Evolutionary conservation across 192 early-diverging fungal species (phyloP).

Genomic region (Entrophospora sp.): DNA sequence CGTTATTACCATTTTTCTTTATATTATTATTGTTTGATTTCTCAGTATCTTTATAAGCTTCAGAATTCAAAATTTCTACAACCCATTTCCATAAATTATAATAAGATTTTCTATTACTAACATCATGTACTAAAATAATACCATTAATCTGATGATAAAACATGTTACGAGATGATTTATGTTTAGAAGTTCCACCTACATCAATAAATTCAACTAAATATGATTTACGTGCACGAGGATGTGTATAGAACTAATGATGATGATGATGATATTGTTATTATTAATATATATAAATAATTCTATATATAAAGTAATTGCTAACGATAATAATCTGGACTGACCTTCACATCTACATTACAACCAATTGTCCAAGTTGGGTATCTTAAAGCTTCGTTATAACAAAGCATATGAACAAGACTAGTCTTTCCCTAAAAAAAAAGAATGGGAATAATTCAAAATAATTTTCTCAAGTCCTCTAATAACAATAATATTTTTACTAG

Average conservation of each 20-base stretch:
- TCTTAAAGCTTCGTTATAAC: slow-evolving; percentile 32
- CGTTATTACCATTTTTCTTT: not conserved
- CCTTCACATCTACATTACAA: slow-evolving; percentile 39
- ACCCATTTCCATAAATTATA: slow-evolving; percentile 48
- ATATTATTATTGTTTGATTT: not conserved
- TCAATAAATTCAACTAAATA: slow-evolving; percentile 50
- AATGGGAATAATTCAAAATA: not conserved
- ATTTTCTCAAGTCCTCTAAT: too few species aligned
- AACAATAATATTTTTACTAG: too few species aligned
- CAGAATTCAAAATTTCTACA: not conserved
- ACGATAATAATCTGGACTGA: too few species aligned
- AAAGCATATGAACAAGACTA: slow-evolving; percentile 39
- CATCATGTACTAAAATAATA: slow-evolving; percentile 44
- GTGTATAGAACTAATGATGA: slow-evolving; percentile 23
- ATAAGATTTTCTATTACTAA: slow-evolving; percentile 37
- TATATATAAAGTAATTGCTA: too few species aligned
- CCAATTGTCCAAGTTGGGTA: slow-evolving; percentile 34
- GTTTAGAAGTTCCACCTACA: slow-evolving; percentile 32
- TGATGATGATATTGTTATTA: too few species aligned
- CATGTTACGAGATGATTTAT: slow-evolving; percentile 33
- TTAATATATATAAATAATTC: too few species aligned
- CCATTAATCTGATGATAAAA: slow-evolving; percentile 37
- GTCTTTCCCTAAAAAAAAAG: slow-evolving; percentile 35
- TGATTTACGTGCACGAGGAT: slow-evolving; percentile 10
- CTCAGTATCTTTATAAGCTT: not conserved